phyloP scores from a whole-genome alignment of 2,329 filamentous ascomycete species.

The Ampelomyces quisqualis region DNA sequence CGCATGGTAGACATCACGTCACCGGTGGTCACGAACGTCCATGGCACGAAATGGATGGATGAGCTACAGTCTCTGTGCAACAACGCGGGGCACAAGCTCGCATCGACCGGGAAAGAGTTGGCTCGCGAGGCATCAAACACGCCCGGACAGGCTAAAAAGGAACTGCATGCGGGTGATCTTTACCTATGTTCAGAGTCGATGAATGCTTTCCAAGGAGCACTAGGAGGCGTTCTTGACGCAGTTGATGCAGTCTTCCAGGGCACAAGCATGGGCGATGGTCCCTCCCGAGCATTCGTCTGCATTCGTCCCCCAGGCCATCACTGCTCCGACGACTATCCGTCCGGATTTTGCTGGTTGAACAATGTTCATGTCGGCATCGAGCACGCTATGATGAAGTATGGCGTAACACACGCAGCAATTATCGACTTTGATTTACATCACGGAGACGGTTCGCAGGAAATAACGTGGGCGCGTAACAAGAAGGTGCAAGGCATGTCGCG shows the following conservation, averaged over 20 bases:
- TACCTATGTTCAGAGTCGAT: constrained; percentile 87
- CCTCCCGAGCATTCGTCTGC: constrained; percentile 82
- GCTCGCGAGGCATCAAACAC: constrained; percentile 50
- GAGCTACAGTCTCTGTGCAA: constrained; percentile 85
- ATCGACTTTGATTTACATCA: constrained; percentile 48
- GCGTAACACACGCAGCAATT: constrained; percentile 85
- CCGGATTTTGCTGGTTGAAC: constrained; percentile 98
- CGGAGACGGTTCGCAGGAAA: constrained; percentile 78
- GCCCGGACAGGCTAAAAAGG: constrained; percentile 54
- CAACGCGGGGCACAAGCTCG: constrained; percentile 73
- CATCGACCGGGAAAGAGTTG: constrained; percentile 75
- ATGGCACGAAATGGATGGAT: constrained; percentile 90
- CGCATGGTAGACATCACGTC: constrained; percentile 71
- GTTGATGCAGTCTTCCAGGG: constrained; percentile 78
- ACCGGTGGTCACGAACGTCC: constrained; percentile 81
- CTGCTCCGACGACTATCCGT: constrained; percentile 84
- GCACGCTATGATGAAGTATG: constrained; percentile 79
- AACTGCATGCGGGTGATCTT: constrained; percentile 83
- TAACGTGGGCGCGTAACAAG: constrained; percentile 86
- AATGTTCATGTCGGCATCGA: constrained; percentile 97
- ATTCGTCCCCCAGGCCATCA: constrained; percentile 94
- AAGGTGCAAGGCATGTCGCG: constrained; percentile 64
- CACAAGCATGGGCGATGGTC: constrained; percentile 50
- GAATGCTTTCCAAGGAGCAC: constrained; percentile 81
- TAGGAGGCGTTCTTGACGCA: constrained; percentile 91